Evolutionary conservation across 2,329 filamentous ascomycete species (phyloP).

Genomic region (Apiospora arundinis): DNA sequence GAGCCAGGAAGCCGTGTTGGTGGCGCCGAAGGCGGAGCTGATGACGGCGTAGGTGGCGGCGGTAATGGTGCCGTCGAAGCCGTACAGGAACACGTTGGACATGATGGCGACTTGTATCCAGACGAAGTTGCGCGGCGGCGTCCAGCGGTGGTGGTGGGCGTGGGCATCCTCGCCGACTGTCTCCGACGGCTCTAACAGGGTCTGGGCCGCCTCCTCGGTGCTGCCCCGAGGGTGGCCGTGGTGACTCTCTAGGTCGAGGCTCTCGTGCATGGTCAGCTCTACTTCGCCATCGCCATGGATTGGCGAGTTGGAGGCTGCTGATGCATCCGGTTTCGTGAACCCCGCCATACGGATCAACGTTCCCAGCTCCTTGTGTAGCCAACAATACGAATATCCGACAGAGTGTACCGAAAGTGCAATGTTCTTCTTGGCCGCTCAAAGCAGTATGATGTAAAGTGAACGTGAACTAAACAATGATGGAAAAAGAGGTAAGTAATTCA

Average conservation of each 20-base stretch:
- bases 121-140: slow-evolving; percentile 57
- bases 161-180: neutral
- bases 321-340: neutral
- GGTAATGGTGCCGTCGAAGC: slow-evolving; percentile 76
- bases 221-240: neutral
- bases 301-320: neutral
- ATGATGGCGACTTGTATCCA: slow-evolving; percentile 68
- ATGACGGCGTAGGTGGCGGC: slow-evolving; percentile 77
- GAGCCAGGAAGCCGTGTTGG: slow-evolving; percentile 77
- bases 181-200: neutral
- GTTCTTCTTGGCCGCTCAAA: neutral
- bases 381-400: neutral
- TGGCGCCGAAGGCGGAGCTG: slow-evolving; percentile 74
- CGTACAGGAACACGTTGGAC: slow-evolving; percentile 68
- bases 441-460: too few relatives aligned
- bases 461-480: neutral
- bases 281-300: neutral
- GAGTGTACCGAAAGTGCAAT: neutral
- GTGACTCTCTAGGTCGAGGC: neutral
- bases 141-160: slow-evolving; percentile 43
- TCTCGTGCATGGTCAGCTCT: neutral
- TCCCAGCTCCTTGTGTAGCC: neutral
- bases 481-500: too few relatives aligned
- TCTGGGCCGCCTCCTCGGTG: neutral
- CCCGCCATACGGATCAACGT: neutral